Conservation (phyloP, 2,329 filamentous ascomycete genomes). For the Talaromyces islandicus region DNA sequence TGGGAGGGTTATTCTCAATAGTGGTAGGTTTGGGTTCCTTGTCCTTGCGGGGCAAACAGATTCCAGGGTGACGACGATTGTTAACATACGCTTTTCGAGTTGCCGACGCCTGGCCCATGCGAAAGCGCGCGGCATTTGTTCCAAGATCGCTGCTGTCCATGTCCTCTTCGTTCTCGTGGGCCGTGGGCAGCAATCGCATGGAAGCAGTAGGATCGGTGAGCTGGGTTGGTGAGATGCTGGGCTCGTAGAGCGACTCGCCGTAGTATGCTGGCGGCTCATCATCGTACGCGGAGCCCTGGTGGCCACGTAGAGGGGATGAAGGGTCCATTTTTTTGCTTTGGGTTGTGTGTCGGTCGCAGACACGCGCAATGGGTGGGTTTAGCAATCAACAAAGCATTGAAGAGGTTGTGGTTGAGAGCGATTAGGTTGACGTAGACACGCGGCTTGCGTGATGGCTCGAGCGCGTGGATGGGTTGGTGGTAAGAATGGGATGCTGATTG, state of each 20-base stretch:
- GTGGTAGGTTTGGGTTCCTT: neutral
- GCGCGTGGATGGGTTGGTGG: neutral
- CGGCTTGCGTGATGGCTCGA: neutral
- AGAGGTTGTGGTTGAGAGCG: neutral
- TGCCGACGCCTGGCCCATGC: slow-evolving; percentile 21
- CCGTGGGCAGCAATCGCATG: slow-evolving; percentile 41
- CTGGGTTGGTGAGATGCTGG: slow-evolving; percentile 24
- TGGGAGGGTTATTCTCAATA: neutral
- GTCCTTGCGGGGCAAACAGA: neutral
- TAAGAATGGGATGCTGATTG: neutral
- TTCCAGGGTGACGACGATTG: neutral
- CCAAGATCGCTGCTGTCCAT: slow-evolving; percentile 19
- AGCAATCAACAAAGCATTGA: neutral
- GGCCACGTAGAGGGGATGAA: slow-evolving; percentile 13
- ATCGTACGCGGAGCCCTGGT: slow-evolving; percentile 28
- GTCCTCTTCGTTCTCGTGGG: slow-evolving; percentile 29
- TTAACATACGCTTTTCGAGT: slow-evolving; percentile 33
- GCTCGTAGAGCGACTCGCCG: slow-evolving; percentile 16
- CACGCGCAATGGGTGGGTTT: neutral
- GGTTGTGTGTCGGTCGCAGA: slow-evolving; percentile 4
- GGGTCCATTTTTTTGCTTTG: slow-evolving; percentile 10
- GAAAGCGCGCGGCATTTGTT: slow-evolving; percentile 19
- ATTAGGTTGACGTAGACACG: neutral
- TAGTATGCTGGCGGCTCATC: slow-evolving; percentile 40
- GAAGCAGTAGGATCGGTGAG: slow-evolving; percentile 29